Conservation (phyloP, 768 basidiomycete genomes). For the Trametes cingulata region DNA sequence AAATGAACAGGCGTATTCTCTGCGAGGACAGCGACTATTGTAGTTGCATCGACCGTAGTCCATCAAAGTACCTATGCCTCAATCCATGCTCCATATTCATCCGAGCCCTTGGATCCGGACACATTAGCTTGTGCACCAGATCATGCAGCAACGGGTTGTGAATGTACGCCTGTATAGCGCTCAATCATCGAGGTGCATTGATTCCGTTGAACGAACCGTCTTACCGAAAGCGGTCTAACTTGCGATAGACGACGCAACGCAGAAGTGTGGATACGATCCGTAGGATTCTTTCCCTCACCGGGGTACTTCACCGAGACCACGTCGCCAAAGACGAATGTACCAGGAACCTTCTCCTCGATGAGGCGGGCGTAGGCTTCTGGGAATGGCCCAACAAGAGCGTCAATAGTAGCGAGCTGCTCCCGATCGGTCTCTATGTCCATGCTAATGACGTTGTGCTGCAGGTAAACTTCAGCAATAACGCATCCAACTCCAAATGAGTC, state of each 20-base stretch:
- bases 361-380: background rate
- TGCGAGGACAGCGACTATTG: too few species aligned
- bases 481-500: background rate
- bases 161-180: background rate
- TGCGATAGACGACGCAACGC: background rate
- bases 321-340: background rate
- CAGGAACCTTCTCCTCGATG: background rate
- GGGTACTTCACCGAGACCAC: background rate
- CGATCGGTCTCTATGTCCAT: background rate
- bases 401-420: background rate
- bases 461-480: background rate
- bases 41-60: background rate
- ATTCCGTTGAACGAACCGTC: background rate
- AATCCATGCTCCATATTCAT: background rate
- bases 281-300: background rate
- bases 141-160: background rate
- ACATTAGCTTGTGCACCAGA: background rate
- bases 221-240: background rate
- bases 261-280: background rate
- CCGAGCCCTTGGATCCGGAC: background rate
- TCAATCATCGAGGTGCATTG: background rate
- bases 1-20: too few species aligned
- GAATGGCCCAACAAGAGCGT: background rate
- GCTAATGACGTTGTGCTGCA: background rate
- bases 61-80: background rate